phyloP scores from a whole-genome alignment of 768 basidiomycete genomes.

The Trametes punicea region DNA sequence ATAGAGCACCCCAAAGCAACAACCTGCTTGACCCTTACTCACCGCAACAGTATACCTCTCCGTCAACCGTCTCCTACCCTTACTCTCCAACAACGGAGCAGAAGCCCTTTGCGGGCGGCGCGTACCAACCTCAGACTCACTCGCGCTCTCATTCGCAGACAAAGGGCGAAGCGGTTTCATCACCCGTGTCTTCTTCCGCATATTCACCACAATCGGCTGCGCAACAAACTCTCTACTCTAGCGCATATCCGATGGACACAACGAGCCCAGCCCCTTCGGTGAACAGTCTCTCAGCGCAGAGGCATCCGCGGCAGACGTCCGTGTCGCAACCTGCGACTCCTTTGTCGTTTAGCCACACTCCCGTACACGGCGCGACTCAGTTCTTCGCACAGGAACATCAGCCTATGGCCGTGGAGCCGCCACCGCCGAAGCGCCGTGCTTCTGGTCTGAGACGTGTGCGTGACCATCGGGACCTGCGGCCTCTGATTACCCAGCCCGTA shows the following conservation, averaged over 20 bases:
- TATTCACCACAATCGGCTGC: conserved; percentile 50
- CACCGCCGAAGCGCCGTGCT: conserved; percentile 58
- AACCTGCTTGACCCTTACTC: conserved; percentile 67
- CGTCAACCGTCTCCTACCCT: conserved; percentile 52
- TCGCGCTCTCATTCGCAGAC: conserved; percentile 56
- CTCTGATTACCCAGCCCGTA: conserved; percentile 58
- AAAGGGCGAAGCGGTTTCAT: conserved; percentile 49
- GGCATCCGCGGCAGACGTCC: conserved; percentile 51
- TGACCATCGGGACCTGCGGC: conserved; percentile 72
- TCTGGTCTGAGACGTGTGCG: conserved; percentile 79
- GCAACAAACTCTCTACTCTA: conserved; percentile 39
- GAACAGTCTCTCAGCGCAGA: conserved; percentile 48
- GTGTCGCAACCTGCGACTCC: conserved; percentile 71
- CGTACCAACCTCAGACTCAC: conserved; percentile 51
- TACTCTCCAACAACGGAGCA: conserved; percentile 39
- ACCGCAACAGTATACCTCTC: conserved; percentile 63
- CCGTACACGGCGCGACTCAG: conserved; percentile 48
- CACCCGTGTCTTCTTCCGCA: conserved; percentile 42
- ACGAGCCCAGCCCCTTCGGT: conserved; percentile 57
- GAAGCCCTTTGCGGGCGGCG: conserved; percentile 38
- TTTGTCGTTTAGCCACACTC: conserved; percentile 58
- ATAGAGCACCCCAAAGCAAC: conserved; percentile 48
- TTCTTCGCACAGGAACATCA: conserved; percentile 61
- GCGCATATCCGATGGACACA: conserved; percentile 61
- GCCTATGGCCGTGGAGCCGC: conserved; percentile 67